Base-by-base conservation (phyloP, 2,329 filamentous ascomycete species). In the Colletotrichum chlorophyti region DNA sequence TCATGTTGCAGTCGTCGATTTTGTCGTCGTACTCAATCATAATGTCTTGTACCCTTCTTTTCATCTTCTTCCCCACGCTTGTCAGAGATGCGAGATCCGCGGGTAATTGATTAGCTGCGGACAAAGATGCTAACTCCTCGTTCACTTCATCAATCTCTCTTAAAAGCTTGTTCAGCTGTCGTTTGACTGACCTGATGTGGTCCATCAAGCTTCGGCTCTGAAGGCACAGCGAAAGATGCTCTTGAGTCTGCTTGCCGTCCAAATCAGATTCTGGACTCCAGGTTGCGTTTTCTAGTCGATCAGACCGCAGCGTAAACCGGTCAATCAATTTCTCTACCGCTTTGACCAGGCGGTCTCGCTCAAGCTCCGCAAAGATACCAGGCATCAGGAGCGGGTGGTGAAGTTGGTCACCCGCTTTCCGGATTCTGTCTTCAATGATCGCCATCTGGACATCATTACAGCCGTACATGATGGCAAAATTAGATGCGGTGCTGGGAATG, bases 11-110 rank as follows among this genome's bases (percentile, higher is more conserved):
- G 23, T 67, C 65, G 14, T 64, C 60, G 9, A 70, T 66, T 38
- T 66, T 68, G 19, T 65, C 64, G 4, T 70, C 65, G n/a, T 68
- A 68, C 26, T 70, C 68, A 5, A 63, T 47, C 8, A 66, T 41
- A 14, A 68, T 60, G 12, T 70, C 68, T 14, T 64, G 51, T 0
- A 69, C 42, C 7, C 61, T 26, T 1, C n/a, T 51, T 24, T 9
- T 57, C 53, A 55, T 55, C 15, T 24, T 9, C 4, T 7, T n/a
- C 1, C 53, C 46, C 4, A 41, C 4, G 3, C 26, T 54, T 4
- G n/a, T 6, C 3, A 43, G 3, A 19, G 3, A 7, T 4, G 17
- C 3, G 1, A 17, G 11, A 5, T 27, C 15, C n/a, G 12, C 11
- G 29, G 6, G 15, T 14, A 9, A 2, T 9, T 8, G 7, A 4